A percentile compares a stretch with the other conserved stretches of the same genome.
phyloP scores from a whole-genome alignment of 257 asterid species.

The Cinchona pubescens region DNA sequence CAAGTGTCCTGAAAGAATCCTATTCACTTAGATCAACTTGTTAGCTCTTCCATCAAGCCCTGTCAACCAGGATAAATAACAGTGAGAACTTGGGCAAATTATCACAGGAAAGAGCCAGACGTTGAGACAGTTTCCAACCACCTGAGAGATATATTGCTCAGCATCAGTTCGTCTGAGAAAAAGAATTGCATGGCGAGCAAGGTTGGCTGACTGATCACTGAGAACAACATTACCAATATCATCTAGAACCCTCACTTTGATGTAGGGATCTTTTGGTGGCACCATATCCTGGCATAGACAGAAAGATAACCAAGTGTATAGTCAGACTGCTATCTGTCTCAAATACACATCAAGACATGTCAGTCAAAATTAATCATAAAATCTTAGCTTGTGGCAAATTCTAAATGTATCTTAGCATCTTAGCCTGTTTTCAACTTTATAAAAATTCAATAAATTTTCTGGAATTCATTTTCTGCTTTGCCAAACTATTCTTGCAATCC shows the following conservation, averaged over 20 bases:
- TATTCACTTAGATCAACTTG: slow-evolving; percentile 33
- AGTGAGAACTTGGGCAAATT: slow-evolving; percentile 4
- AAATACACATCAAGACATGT: background rate
- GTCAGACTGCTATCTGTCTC: no score
- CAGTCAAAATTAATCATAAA: background rate
- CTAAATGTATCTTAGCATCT: no score
- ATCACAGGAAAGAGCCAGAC: background rate
- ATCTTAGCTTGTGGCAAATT: background rate
- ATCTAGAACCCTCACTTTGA: slow-evolving; percentile 83
- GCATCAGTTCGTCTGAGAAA: slow-evolving; percentile 88
- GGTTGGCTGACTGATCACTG: slow-evolving; percentile 70
- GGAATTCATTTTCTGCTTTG: no score
- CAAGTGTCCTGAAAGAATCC: background rate
- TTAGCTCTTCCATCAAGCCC: slow-evolving; percentile 94
- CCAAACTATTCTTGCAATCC: no score
- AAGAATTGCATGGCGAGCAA: slow-evolving; percentile 82
- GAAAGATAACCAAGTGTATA: slow-evolving; percentile 15
- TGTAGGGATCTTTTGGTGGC: slow-evolving; percentile 95
- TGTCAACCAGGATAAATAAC: slow-evolving; percentile 22
- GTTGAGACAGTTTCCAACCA: slow-evolving; percentile 14
- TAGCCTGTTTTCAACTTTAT: no score
- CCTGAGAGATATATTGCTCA: slow-evolving; percentile 86
- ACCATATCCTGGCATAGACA: slow-evolving; percentile 65
- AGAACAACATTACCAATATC: slow-evolving; percentile 80
- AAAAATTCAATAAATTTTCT: no score